Evolutionary conservation across 768 basidiomycete genomes (phyloP), one percentile per base, ranked within the genome.

Genomic region (Mycena sanguinolenta): DNA sequence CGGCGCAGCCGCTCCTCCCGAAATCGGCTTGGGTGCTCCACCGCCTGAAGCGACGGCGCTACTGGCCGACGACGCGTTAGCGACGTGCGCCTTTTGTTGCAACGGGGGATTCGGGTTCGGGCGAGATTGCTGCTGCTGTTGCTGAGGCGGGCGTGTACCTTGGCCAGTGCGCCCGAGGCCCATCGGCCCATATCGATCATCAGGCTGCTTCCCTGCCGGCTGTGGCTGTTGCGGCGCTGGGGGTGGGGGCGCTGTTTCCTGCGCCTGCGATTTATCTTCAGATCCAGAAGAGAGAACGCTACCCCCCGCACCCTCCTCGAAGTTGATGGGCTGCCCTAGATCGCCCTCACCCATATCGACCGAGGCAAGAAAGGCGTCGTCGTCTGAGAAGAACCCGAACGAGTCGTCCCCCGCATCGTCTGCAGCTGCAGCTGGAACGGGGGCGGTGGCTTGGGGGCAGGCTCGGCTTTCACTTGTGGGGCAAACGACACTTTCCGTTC

Each of bases 341-440:
- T 87, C 86, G 39, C 81, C 82, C 23, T 86, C 86, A 2, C 82
- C 84, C 16, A 89, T 77, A 67, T 90, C 89, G 27, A 90, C 83
- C 13, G 83, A 78, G 23, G 91, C 91, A 39, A 91, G 81, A 73
- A 92, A 86, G 2, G 85, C 89, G 62, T 90, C 92, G 62, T 93
- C 92, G 46, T 94, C 91, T 1, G 91, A 91, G 71, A 91, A 91
- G 70, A 89, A 86, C 14, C 83, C 82, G 70, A 86, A 90, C 0
- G 84, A 85, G 4, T 85, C 85, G 42, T 82, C 79, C 14, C 63
- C 67, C 28, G 75, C 67, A 3, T 52, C 71, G 44, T 39, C 30
- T 38, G 49, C 27, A 27, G 46, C 30, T 38, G 49, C 27, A 27
- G 46, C 27, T 9, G 60, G 38, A 10, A 30, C 32, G 14, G 23